Evolutionary conservation across 345 rosid species (phyloP).

Genomic region (Eucalyptus pauciflora): DNA sequence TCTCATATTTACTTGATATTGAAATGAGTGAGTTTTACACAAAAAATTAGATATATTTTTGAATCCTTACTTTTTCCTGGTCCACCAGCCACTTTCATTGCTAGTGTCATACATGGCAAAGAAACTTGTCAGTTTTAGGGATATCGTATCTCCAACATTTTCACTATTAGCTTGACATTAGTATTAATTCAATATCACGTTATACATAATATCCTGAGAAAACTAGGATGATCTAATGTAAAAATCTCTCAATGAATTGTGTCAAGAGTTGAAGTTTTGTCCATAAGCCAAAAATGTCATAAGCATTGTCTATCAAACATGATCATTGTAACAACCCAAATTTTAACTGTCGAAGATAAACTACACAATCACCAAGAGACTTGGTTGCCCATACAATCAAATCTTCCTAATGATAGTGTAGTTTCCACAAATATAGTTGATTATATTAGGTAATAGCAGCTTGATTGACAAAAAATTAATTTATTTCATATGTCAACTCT

Average conservation of each 20-base stretch:
- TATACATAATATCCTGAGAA: background rate
- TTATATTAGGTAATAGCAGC: too few species aligned
- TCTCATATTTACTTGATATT: background rate
- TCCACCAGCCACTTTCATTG: background rate
- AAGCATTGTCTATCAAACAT: background rate
- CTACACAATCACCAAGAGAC: too few species aligned
- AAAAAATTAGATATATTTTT: background rate
- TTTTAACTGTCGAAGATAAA: too few species aligned
- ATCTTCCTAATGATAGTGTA: too few species aligned
- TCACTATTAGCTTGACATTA: background rate
- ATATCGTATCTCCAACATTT: background rate
- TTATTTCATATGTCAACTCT: too few species aligned
- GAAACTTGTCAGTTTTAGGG: background rate
- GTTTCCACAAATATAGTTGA: too few species aligned
- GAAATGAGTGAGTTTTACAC: background rate
- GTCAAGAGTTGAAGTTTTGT: background rate
- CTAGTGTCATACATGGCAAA: background rate
- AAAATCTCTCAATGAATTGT: background rate
- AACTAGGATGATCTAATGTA: background rate
- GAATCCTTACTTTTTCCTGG: background rate
- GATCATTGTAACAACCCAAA: background rate
- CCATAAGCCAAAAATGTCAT: background rate
- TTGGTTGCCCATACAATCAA: too few species aligned
- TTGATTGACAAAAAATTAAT: too few species aligned
- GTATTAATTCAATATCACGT: background rate